Evolutionary conservation across 805 yeast genomes (phyloP), one percentile per base, ranked within the genome.

Genomic region (Danielia reshetovae): DNA sequence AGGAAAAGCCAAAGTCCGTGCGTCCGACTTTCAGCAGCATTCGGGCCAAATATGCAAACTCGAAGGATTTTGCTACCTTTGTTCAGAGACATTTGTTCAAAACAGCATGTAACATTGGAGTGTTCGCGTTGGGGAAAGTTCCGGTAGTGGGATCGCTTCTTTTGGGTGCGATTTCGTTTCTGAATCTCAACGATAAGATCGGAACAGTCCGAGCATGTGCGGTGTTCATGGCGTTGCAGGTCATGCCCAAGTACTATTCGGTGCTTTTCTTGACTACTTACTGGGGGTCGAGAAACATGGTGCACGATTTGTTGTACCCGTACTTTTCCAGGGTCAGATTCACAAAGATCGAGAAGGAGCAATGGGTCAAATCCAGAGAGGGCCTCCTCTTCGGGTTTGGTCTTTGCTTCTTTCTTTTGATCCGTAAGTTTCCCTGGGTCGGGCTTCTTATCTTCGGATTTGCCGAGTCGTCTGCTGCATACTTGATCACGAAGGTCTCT

Each of bases 321-420:
- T 77, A 74, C 49, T 72, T 77, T 50, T 46, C 60, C 7, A 56
- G 72, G 9, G 56, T 75, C 14, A 71, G 74, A 9, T 68, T 74
- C 36, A 53, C 68, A 4, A 49, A 48, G 4, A 43, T 55, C n/a
- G 74, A 73, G 34, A 59, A 62, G 27, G 55, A 62, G 12, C 65
- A 60, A 34, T 77, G 83, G 83, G 55, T 65, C 30, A 59, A 60
- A 9, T 65, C 76, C 10, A 61, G 83, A 25, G 75, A 72, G 35
- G 82, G 81, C 0, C 63, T 73, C 19, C 53, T 79, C 32, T 70
- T 72, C 41, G 82, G 81, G 5, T 76, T 76, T 43, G 76, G 81
- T 3, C 48, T 73, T 7, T 65, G 65, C 30, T 72, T 66, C 51
- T 76, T 61, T 43, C 42, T 59, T 35, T 50, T 74, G 31, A 52